Percentiles rank a stretch among this genome's conserved stretches.
phyloP scores from a whole-genome alignment of 139 green algal species.

The Ettlia oleoabundans region DNA sequence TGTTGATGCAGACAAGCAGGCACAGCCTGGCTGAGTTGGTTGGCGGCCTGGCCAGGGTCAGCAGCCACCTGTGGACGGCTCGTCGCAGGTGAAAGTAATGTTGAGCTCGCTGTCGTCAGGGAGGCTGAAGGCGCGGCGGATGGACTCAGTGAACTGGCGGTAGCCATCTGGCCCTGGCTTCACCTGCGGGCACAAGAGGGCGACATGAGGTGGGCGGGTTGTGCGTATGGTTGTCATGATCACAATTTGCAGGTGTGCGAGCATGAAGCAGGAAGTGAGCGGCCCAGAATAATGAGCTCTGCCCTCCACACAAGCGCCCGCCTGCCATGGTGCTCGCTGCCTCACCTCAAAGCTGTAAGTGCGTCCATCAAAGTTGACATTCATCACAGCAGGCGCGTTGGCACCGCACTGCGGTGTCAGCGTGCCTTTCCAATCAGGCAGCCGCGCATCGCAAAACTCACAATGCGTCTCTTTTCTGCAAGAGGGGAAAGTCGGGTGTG shows the following conservation, averaged over 20 bases:
- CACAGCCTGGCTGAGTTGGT: no score
- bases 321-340: not conserved
- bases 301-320: no score
- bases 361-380: conserved; percentile 88
- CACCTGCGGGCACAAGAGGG: not conserved
- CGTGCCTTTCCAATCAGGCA: conserved; percentile 83
- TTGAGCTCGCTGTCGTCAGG: conserved; percentile 88
- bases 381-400: conserved; percentile 86
- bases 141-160: conserved; percentile 81
- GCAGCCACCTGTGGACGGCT: conserved; percentile 69
- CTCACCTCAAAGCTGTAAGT: conserved; percentile 67
- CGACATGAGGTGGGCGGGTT: not conserved
- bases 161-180: conserved; percentile 78
- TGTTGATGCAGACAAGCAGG: no score
- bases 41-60: no score
- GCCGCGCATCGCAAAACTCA: conserved; percentile 81
- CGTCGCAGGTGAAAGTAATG: conserved; percentile 94
- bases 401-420: conserved; percentile 68
- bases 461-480: conserved; percentile 83
- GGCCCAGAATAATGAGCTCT: no score
- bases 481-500: no score
- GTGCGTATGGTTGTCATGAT: no score
- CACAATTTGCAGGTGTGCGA: no score
- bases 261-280: no score
- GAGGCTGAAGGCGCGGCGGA: conserved; percentile 81